Conservation (phyloP, 805 yeast genomes). For the Wickerhamiella hasegawae region DNA sequence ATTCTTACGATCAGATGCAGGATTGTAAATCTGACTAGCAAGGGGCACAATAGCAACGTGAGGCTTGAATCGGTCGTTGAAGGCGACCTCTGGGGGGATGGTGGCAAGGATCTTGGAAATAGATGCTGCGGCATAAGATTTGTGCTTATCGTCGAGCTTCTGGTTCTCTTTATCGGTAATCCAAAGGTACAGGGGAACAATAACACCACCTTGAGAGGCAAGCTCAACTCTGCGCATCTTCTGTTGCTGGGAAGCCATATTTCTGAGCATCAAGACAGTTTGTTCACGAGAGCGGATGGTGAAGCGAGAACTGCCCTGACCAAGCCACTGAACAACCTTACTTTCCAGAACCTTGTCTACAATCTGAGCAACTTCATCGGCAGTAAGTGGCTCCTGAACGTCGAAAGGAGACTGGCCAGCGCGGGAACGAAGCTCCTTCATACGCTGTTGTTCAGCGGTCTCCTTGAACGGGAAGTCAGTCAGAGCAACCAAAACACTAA, state of each 20-base stretch:
- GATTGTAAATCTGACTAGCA: slow-evolving; percentile 15
- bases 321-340: slow-evolving; percentile 14
- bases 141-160: slow-evolving; percentile 10
- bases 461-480: slow-evolving; percentile 20
- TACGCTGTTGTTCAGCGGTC: slow-evolving; percentile 18
- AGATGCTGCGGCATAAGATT: slow-evolving; percentile 16
- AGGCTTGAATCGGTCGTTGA: slow-evolving; percentile 20
- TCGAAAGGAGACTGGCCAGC: slow-evolving; percentile 16
- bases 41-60: slow-evolving; percentile 20
- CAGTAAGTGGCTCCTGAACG: slow-evolving; percentile 7
- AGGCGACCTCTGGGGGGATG: slow-evolving; percentile 21
- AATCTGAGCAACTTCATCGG: slow-evolving; percentile 13
- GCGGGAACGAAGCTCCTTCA: slow-evolving; percentile 15
- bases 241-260: slow-evolving; percentile 18
- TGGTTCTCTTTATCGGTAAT: slow-evolving; percentile 9
- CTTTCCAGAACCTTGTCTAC: slow-evolving; percentile 16
- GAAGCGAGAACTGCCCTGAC: slow-evolving; percentile 11
- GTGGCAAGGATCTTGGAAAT: slow-evolving; percentile 23
- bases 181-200: slow-evolving; percentile 19
- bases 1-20: slow-evolving; percentile 12
- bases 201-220: slow-evolving; percentile 23
- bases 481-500: slow-evolving; percentile 20
- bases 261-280: slow-evolving; percentile 17
- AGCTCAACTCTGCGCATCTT: slow-evolving; percentile 15
- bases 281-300: slow-evolving; percentile 15